Base-by-base conservation (phyloP, 768 basidiomycete species). In the Obba rivulosa region DNA sequence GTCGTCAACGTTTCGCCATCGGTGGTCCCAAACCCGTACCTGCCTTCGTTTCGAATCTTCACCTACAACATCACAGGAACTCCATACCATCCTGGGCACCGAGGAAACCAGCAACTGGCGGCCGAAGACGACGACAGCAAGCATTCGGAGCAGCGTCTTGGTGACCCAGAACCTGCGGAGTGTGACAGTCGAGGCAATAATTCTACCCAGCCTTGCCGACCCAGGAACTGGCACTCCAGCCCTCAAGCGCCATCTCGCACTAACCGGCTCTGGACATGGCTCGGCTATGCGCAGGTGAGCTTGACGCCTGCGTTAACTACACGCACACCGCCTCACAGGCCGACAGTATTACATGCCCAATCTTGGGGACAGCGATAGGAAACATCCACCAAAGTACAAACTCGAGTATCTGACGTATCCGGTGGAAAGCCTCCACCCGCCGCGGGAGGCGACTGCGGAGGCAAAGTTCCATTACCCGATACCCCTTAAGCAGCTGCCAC, bases 231-330 rank as follows among this genome's bases (percentile, higher is more conserved):
- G 83, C 70, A 75, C 64, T 80, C 76, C 57, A 81, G 78, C 67
- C 66, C 77, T 20, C 61, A 75, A 18, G 76, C 87, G 10, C 92
- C 92, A 10, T 87, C 87, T 21, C 72, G 87, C 49, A 70, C 58
- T 28, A 93, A 92, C 63, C 69, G 69, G 43, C 73, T 75, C 41
- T 85, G 84, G 77, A 79, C 81, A 8, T 84, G 87, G 3, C 68
- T 93, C 36, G 90, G 90, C 39, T 96, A 85, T 70, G 83, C 87
- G 42, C 92, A 95, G 78, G 91, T 89, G 61, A 46, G 76, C 55
- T 20, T n/a, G 49, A 34, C 37, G 46, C 23, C 42, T 47, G 18
- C 14, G 31, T 41, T 35, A 40, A 36, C 18, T n/a, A 16, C 36
- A 48, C 21, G 34, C 3, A 28, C 38, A 20, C 16, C 28, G n/a